Percentiles rank a stretch among this genome's conserved stretches.
phyloP scores from a whole-genome alignment of 2,329 filamentous ascomycete genomes.

The Neofusicoccum umdonicola region DNA sequence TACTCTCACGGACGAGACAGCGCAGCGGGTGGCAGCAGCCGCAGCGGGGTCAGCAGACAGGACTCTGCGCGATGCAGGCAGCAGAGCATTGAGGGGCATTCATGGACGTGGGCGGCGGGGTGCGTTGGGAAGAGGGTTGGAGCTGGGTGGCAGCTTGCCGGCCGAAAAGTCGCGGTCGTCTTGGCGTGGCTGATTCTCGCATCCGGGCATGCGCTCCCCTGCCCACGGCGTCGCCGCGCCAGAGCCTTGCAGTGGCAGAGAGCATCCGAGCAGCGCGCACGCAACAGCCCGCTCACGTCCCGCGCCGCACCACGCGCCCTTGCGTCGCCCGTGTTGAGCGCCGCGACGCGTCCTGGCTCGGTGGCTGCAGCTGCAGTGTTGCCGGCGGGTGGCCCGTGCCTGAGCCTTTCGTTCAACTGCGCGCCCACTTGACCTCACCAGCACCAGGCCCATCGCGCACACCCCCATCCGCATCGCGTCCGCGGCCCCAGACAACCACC shows the following conservation, averaged over 20 bases:
- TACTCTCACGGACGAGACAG: neutral
- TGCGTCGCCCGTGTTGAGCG: neutral
- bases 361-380: neutral
- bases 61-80: conserved; percentile 6
- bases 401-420: neutral
- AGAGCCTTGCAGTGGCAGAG: neutral
- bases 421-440: conserved; percentile 1
- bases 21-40: neutral
- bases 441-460: conserved; percentile 14
- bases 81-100: conserved; percentile 15
- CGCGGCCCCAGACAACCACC: conserved; percentile 12
- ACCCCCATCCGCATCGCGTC: conserved; percentile 13
- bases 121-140: neutral
- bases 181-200: neutral
- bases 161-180: neutral
- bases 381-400: neutral
- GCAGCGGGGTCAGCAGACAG: neutral
- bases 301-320: neutral
- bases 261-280: neutral
- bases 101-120: neutral
- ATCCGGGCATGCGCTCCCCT: neutral
- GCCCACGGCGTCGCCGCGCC: neutral
- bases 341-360: neutral
- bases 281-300: neutral
- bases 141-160: neutral